These are phyloP conservation scores for Aspergillus terreus DNA, from an alignment of 2,329 filamentous ascomycete genomes.

Conservation along the genomic window DNA sequence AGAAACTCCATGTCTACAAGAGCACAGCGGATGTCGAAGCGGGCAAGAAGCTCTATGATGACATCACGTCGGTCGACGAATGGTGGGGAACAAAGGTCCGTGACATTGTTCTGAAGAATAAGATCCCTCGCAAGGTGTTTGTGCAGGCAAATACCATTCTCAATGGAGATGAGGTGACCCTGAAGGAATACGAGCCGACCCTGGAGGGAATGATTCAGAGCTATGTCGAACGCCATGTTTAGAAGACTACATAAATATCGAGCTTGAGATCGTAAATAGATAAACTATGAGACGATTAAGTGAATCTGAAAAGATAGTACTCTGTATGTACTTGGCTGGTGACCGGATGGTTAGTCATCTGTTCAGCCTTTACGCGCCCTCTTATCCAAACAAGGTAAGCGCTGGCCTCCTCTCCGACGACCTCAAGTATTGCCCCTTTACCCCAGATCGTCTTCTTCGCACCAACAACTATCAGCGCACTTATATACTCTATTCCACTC, in stretches of 20 bases:
- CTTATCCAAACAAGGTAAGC: background rate
- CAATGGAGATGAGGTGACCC: conserved; percentile 63
- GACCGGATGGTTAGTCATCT: no score
- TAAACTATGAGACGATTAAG: background rate
- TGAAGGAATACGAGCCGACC: conserved; percentile 84
- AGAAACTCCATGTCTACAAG: conserved; percentile 92
- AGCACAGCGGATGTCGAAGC: conserved; percentile 76
- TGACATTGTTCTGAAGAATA: conserved; percentile 55
- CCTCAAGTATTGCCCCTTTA: background rate
- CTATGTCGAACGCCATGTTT: conserved; percentile 60
- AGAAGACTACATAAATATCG: conserved; percentile 6
- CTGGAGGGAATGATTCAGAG: conserved; percentile 79
- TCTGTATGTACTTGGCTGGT: no score
- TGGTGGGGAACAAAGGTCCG: conserved; percentile 82
- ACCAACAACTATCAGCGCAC: no score
- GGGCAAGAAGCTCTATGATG: conserved; percentile 75
- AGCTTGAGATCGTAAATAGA: background rate
- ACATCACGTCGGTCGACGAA: conserved; percentile 77
- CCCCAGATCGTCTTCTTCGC: no score
- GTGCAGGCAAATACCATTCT: conserved; percentile 88
- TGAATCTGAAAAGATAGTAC: no score
- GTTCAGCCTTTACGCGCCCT: no score
- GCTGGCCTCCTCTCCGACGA: background rate
- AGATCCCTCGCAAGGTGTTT: conserved; percentile 68
- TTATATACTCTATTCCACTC: no score